Conservation (phyloP, 257 asterid genomes). For the Petunia axillaris region DNA sequence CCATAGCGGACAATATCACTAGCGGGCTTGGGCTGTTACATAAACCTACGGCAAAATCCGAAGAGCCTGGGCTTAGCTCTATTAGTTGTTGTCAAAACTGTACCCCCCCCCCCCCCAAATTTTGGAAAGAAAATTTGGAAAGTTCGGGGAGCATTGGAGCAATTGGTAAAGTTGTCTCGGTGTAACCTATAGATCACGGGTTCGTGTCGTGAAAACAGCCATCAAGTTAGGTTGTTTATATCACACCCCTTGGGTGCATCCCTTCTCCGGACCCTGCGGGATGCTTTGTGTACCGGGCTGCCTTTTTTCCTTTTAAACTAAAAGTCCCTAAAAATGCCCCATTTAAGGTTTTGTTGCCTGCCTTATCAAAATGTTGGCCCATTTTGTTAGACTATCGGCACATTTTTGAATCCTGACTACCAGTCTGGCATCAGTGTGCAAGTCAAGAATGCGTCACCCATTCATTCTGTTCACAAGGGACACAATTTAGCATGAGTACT, state of each 20-base stretch:
- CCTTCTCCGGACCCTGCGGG: too few species aligned
- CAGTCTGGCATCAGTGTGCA: slow-evolving; percentile 8
- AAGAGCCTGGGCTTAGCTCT: background rate
- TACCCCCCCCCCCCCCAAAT: too few species aligned
- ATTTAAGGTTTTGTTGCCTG: background rate
- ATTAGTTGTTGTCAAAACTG: background rate
- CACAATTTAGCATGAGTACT: too few species aligned
- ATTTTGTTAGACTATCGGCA: background rate
- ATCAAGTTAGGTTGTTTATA: too few species aligned
- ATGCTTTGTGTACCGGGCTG: too few species aligned
- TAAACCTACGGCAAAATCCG: background rate
- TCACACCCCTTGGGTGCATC: too few species aligned
- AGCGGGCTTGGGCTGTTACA: too few species aligned
- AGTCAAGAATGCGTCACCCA: background rate
- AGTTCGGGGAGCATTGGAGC: background rate
- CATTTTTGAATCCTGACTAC: background rate
- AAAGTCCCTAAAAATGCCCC: background rate
- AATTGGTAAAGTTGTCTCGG: too few species aligned
- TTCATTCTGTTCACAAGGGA: background rate
- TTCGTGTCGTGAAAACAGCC: too few species aligned
- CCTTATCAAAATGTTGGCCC: background rate
- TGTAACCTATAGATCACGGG: too few species aligned
- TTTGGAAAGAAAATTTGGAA: slow-evolving; percentile 15
- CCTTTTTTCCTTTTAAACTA: background rate
- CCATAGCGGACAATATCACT: too few species aligned